Evolutionary conservation across 768 basidiomycete species (phyloP).

Genomic region (Mycena latifolia): DNA sequence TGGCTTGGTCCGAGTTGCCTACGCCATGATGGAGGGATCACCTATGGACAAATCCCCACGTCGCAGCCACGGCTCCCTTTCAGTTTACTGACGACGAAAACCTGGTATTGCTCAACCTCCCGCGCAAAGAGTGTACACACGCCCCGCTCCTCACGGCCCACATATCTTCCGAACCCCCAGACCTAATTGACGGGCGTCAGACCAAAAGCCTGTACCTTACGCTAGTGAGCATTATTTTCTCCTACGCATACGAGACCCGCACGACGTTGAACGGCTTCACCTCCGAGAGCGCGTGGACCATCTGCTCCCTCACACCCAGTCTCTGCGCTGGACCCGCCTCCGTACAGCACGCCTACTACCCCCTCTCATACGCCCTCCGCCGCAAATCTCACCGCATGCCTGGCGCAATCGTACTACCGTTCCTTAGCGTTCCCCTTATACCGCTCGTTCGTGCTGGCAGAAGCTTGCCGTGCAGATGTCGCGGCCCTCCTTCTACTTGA

Average conservation of each 20-base stretch:
- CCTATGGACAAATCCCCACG: slow-evolving; percentile 75
- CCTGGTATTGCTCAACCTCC: slow-evolving; percentile 68
- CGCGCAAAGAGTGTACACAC: slow-evolving; percentile 68
- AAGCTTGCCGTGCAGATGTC: slow-evolving; percentile 76
- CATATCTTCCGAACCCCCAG: slow-evolving; percentile 49
- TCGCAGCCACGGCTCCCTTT: slow-evolving; percentile 49
- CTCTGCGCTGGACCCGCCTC: slow-evolving; percentile 84
- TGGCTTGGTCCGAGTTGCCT: slow-evolving; percentile 63
- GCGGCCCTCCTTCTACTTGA: slow-evolving; percentile 69
- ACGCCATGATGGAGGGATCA: slow-evolving; percentile 50
- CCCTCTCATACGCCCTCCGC: slow-evolving; percentile 49
- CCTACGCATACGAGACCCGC: slow-evolving; percentile 85
- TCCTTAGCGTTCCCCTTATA: slow-evolving; percentile 83
- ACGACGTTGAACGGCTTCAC: slow-evolving; percentile 86
- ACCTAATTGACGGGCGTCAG: slow-evolving; percentile 69
- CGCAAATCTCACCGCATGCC: slow-evolving; percentile 61
- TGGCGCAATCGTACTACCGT: slow-evolving; percentile 79
- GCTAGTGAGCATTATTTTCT: slow-evolving; percentile 78
- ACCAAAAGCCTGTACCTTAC: slow-evolving; percentile 76
- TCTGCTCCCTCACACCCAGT: slow-evolving; percentile 81
- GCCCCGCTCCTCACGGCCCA: slow-evolving; percentile 35
- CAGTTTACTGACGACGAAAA: slow-evolving; percentile 82
- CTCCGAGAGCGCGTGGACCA: slow-evolving; percentile 91
- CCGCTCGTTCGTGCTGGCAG: slow-evolving; percentile 81
- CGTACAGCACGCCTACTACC: slow-evolving; percentile 48